Evolutionary conservation across 208 protist species (phyloP).

Genomic region (Phytomonas sp.): DNA sequence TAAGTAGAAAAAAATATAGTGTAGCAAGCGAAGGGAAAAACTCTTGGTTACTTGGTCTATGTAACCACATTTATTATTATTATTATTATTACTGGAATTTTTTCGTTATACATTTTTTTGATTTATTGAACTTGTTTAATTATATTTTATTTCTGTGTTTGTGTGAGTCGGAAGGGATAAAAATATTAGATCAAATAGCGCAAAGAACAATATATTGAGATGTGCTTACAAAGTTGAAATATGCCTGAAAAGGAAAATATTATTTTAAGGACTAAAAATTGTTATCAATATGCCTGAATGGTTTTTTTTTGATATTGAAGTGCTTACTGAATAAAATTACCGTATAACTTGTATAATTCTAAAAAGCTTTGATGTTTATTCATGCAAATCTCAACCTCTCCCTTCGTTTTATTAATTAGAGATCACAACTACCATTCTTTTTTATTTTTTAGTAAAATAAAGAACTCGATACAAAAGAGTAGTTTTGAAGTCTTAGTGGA

Average conservation of each 20-base stretch:
- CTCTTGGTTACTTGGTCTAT: neutral
- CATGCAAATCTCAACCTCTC: neutral
- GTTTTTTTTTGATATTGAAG: neutral
- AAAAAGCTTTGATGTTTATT: neutral
- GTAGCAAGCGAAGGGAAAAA: neutral
- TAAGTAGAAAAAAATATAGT: neutral
- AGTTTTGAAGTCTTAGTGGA: neutral
- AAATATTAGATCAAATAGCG: neutral
- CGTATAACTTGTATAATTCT: neutral
- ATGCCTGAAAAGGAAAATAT: neutral
- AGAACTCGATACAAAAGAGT: neutral
- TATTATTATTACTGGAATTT: slow-evolving; percentile 1
- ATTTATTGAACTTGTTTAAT: neutral
- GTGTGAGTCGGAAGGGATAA: neutral
- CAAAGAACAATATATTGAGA: neutral
- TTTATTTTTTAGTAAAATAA: neutral
- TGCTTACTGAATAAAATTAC: neutral
- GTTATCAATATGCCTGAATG: neutral
- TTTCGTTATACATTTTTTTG: neutral
- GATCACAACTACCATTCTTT: neutral
- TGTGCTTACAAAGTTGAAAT: neutral
- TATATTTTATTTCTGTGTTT: neutral
- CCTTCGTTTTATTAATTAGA: neutral
- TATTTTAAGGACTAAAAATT: neutral
- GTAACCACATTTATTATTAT: neutral